Base-by-base conservation (phyloP, 2,329 filamentous ascomycete species). In the Fusarium mangiferae region DNA sequence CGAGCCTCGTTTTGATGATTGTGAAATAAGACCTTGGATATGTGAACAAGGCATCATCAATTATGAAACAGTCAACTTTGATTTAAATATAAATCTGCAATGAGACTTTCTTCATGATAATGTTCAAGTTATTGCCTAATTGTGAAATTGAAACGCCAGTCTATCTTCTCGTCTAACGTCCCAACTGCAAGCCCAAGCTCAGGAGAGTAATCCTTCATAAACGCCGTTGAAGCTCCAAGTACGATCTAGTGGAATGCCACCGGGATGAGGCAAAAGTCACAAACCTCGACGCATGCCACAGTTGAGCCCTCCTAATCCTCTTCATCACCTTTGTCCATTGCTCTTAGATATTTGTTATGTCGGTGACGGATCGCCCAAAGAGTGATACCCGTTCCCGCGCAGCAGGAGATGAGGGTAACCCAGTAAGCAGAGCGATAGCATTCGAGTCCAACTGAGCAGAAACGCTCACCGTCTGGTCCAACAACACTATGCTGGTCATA, bases 391-490 rank as follows among this genome's bases (percentile, higher is more conserved):
- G 96, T 85, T 1, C 94, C 95, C 3, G 91, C 77, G 1, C 91
- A 80, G 72, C 94, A 95, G 1, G 93, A 91, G 26, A 86, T 85
- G 20, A 97, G 87, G 2, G 96, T 98, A 58, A 95, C 88, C 75
- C 90, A 89, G 80, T 98, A 98, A 3, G 96, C 95, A 6, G 89
- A 85, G 36, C 89, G 88, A 83, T 98, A 98, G 82, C 96, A 98
- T 26, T 88, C 85, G 17, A 96, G 82, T 0, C 96, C 96, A 33
- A 96, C 90, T 26, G 88, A 86, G 80, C 96, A 98, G 26, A 90
- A 88, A 36, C 92, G 87, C 74, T 94, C 91, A 26, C 94, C 94
- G 46, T 90, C 88, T 1, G 89, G 87, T 26, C 90, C 88, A 15
- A 94, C 84, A 39, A 91, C 83, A 28, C 92, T 95, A 81, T 98